These are phyloP conservation scores for Sechiopsis laciniata DNA, from an alignment of 306 rosid genomes.

Conservation along the genomic window DNA sequence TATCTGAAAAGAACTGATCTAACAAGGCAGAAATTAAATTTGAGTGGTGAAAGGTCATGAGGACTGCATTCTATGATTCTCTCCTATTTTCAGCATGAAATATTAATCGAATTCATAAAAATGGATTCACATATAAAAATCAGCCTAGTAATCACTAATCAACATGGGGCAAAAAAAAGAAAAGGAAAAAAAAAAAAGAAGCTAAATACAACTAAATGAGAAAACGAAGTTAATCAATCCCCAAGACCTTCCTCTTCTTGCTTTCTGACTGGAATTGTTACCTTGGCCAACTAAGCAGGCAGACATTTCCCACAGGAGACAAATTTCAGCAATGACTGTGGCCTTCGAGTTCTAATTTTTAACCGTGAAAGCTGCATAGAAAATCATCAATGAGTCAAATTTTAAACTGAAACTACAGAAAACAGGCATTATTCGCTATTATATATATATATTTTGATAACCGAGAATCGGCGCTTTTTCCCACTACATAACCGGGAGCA, in stretches of 20 bases:
- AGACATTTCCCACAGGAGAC: slow-evolving; percentile 87
- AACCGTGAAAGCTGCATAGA: slow-evolving; percentile 81
- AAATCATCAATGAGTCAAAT: slow-evolving; percentile 29
- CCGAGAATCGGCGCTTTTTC: no score
- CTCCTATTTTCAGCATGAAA: slow-evolving; percentile 3
- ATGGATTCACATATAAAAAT: slow-evolving; percentile 42
- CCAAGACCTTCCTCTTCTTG: slow-evolving; percentile 29
- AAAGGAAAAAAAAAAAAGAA: slow-evolving; percentile 28
- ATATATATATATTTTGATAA: no score
- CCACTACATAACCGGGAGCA: no score
- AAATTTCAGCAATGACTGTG: slow-evolving; percentile 68
- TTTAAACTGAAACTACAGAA: slow-evolving; percentile 12
- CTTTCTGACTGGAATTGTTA: slow-evolving; percentile 24
- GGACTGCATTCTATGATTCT: slow-evolving; percentile 12
- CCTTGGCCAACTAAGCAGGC: slow-evolving; percentile 69
- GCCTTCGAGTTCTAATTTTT: slow-evolving; percentile 51
- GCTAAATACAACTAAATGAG: slow-evolving; percentile 48
- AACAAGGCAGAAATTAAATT: neutral
- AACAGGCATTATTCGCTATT: neutral
- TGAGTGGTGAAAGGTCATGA: neutral
- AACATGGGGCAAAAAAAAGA: slow-evolving; percentile 17
- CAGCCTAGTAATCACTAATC: slow-evolving; percentile 34
- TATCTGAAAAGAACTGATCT: slow-evolving; percentile 1
- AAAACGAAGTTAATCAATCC: slow-evolving; percentile 37
- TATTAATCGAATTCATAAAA: slow-evolving; percentile 42